Conservation (phyloP, 371 early-diverging fungal species). For the Thermomucor indicae-seudaticae region DNA sequence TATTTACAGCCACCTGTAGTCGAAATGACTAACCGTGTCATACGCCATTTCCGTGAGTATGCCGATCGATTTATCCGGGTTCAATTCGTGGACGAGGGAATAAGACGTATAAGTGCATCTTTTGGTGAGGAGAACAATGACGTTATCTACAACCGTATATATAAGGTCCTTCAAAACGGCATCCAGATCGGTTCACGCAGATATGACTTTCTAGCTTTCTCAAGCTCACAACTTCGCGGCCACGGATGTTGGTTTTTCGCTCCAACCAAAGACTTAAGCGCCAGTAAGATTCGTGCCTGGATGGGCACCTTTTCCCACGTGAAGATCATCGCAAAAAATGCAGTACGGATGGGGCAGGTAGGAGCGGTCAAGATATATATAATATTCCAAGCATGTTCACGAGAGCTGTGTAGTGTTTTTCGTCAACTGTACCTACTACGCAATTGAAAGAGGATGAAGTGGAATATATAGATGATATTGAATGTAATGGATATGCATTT, state of each 20-base stretch:
- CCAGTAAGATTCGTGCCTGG: conserved; percentile 59
- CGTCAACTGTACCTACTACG: conserved; percentile 54
- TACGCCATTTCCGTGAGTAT: conserved; percentile 46
- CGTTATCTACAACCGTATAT: conserved; percentile 49
- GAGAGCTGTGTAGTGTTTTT: conserved; percentile 48
- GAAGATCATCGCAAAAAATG: conserved; percentile 68
- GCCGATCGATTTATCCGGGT: conserved; percentile 67
- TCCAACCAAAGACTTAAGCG: conserved; percentile 31
- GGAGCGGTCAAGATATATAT: not conserved
- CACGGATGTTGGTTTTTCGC: conserved; percentile 77
- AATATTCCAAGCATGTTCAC: not conserved
- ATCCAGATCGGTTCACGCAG: conserved; percentile 53
- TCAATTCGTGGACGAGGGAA: conserved; percentile 64
- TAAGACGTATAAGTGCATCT: conserved; percentile 32
- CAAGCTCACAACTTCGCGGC: conserved; percentile 63
- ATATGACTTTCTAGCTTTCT: conserved; percentile 72
- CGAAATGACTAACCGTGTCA: conserved; percentile 66
- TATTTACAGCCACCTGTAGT: conserved; percentile 50
- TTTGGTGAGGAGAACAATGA: conserved; percentile 17
- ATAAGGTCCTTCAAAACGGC: conserved; percentile 48
- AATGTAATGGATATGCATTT: conserved; percentile 55
- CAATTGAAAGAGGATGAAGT: conserved; percentile 32
- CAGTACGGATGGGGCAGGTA: conserved; percentile 71
- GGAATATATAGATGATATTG: conserved; percentile 52
- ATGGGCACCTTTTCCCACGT: conserved; percentile 73